Evolutionary conservation across 2,329 filamentous ascomycete species (phyloP).

Genomic region (Sporothrix brunneoviolacea): DNA sequence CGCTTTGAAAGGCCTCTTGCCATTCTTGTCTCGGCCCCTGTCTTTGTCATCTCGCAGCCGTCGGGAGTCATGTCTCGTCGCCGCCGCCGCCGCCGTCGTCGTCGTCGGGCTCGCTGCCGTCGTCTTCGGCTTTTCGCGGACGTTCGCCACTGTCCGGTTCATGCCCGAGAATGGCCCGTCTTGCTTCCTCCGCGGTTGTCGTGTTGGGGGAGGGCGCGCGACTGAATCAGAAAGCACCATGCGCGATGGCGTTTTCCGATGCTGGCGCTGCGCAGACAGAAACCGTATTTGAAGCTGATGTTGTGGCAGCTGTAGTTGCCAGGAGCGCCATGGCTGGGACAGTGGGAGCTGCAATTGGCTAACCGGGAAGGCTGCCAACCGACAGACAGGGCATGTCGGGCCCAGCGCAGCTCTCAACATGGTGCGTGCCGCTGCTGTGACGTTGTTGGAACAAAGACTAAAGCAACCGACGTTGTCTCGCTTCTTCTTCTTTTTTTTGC

Average conservation of each 20-base stretch:
- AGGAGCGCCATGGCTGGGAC: background rate
- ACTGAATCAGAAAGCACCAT: slow-evolving; percentile 54
- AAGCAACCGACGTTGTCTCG: background rate
- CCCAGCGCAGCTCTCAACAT: slow-evolving; percentile 17
- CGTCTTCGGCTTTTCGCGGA: slow-evolving; percentile 27
- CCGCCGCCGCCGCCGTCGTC: slow-evolving; percentile 9
- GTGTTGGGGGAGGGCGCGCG: slow-evolving; percentile 29
- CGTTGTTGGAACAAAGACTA: background rate
- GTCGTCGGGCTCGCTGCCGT: slow-evolving; percentile 18
- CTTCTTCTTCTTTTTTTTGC: background rate
- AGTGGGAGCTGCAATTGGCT: background rate
- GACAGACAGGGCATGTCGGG: slow-evolving; percentile 19
- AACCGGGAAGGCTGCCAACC: background rate
- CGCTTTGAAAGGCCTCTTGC: slow-evolving; percentile 58
- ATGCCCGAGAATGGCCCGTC: slow-evolving; percentile 49
- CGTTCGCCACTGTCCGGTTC: slow-evolving; percentile 46
- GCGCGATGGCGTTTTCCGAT: slow-evolving; percentile 37
- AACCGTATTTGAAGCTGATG: slow-evolving; percentile 13
- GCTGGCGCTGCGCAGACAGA: slow-evolving; percentile 8
- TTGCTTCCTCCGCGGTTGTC: slow-evolving; percentile 31
- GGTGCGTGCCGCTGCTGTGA: background rate
- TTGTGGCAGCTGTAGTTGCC: background rate
- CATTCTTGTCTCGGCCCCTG: slow-evolving; percentile 7
- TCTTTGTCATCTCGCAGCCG: slow-evolving; percentile 14
- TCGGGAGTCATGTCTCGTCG: slow-evolving; percentile 10